Percentiles rank a stretch among this genome's conserved stretches.
phyloP scores from a whole-genome alignment of 305 asterid genomes.

The Solanum hybrid region DNA sequence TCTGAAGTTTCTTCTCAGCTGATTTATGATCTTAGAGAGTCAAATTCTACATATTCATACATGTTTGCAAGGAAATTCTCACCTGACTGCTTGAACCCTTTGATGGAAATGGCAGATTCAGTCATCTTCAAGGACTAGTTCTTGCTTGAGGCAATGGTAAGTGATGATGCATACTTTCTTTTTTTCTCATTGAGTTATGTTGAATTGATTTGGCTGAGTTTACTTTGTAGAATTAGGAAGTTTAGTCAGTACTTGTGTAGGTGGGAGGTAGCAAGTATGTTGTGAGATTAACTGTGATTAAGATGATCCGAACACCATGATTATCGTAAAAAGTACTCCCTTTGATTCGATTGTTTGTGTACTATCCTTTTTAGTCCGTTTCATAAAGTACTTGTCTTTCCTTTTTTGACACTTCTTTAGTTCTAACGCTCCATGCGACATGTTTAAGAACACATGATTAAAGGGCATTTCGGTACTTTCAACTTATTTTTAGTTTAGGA shows the following conservation, averaged over 20 bases:
- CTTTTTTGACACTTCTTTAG: not conserved
- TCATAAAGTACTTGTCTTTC: not conserved
- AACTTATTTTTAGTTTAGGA: not conserved
- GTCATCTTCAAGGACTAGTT: conserved; percentile 59
- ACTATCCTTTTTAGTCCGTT: not conserved
- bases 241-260: not conserved
- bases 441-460: not conserved
- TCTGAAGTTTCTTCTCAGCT: conserved; percentile 50
- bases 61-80: conserved; percentile 80
- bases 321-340: not conserved
- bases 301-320: not conserved
- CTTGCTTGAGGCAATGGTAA: conserved; percentile 6
- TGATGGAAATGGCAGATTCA: conserved; percentile 64
- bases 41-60: conserved; percentile 43
- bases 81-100: conserved; percentile 60
- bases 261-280: not conserved
- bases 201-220: conserved; percentile 12
- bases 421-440: not conserved
- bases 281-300: not conserved
- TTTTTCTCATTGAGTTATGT: not conserved
- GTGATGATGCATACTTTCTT: not conserved
- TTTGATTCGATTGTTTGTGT: not conserved
- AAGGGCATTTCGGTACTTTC: not conserved
- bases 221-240: not conserved
- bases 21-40: conserved; percentile 46